These are phyloP conservation scores for Erucastrum elatum DNA, from an alignment of 345 rosid genomes.

Conservation along the genomic window DNA sequence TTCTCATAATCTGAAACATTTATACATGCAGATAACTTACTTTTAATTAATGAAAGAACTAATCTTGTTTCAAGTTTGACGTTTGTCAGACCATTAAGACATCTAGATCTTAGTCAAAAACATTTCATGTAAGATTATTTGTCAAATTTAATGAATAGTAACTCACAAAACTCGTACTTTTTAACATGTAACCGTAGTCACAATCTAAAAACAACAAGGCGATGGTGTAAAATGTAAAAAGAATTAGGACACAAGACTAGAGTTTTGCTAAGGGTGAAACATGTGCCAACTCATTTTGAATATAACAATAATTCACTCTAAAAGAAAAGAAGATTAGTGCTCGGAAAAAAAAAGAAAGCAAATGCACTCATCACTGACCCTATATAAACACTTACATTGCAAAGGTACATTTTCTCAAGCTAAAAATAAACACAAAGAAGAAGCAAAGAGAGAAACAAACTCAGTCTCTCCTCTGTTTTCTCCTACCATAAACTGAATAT, in stretches of 20 bases:
- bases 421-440: neutral
- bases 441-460: constrained; percentile 18
- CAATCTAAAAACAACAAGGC: neutral
- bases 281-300: neutral
- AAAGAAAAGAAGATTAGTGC: neutral
- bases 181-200: neutral
- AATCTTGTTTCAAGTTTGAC: neutral
- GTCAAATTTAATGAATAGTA: neutral
- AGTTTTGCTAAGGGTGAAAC: neutral
- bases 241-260: neutral
- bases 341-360: constrained; percentile 7
- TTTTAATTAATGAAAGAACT: neutral
- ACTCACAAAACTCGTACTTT: neutral
- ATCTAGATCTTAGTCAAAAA: neutral
- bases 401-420: constrained; percentile 25
- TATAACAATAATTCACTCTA: neutral
- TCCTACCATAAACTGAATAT: neutral
- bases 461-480: neutral
- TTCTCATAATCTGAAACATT: neutral
- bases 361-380: constrained; percentile 22
- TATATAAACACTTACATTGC: constrained; percentile 31
- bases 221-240: neutral
- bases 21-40: neutral
- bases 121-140: neutral
- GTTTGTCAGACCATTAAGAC: neutral